These are phyloP conservation scores for Ceratobasidium sp. DNA, from an alignment of 1,284 basidiomycete species.

Conservation along the genomic window DNA sequence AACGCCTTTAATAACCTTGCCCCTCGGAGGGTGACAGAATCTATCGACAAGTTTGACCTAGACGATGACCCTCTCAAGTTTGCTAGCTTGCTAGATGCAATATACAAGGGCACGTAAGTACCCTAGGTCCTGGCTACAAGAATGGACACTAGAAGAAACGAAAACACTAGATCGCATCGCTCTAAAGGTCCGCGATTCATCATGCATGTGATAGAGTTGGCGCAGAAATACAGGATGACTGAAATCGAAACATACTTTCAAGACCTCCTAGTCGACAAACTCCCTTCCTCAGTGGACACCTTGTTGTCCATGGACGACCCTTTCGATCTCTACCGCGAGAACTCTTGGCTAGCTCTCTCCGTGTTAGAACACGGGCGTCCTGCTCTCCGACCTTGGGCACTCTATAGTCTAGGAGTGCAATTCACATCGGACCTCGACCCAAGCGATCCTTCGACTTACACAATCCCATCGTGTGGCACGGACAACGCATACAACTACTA, in stretches of 20 bases:
- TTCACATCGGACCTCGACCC: neutral
- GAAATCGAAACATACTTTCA: neutral
- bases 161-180: neutral
- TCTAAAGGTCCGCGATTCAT: neutral
- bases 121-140: no score
- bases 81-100: neutral
- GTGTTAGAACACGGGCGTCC: neutral
- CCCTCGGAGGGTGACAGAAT: neutral
- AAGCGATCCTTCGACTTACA: neutral
- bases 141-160: neutral
- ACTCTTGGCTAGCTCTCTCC: neutral
- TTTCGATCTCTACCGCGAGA: neutral
- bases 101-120: conserved; percentile 3
- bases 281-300: neutral
- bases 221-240: conserved; percentile 8
- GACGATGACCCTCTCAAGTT: neutral
- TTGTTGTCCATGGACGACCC: neutral
- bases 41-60: neutral
- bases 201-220: neutral
- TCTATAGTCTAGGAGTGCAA: neutral
- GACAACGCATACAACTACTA: neutral
- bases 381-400: neutral
- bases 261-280: neutral
- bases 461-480: neutral
- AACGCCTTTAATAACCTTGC: neutral